Evolutionary conservation across 1,284 basidiomycete genomes (phyloP).

Genomic region (Quambalaria eucalypti): DNA sequence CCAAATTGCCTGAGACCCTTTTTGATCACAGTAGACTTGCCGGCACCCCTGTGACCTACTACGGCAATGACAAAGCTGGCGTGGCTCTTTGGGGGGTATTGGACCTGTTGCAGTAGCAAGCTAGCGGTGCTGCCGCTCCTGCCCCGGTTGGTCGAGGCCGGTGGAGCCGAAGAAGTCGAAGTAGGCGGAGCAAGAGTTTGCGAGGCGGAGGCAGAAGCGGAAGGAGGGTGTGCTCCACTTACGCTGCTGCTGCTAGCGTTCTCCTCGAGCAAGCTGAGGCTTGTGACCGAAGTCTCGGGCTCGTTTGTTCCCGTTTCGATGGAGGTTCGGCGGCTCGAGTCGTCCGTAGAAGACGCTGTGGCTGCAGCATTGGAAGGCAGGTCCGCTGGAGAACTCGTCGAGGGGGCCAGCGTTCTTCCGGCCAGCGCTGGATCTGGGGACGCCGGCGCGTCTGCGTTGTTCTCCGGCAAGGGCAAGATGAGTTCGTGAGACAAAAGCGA

Average conservation of each 20-base stretch:
- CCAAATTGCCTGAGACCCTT: slow-evolving; percentile 40
- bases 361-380: not conserved
- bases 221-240: not conserved
- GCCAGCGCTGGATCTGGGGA: not conserved
- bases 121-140: slow-evolving; percentile 36
- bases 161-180: not conserved
- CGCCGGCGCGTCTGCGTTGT: not conserved
- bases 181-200: not conserved
- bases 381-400: not conserved
- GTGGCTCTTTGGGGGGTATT: slow-evolving; percentile 28
- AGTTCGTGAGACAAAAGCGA: slow-evolving; percentile 30
- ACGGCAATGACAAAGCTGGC: slow-evolving; percentile 41
- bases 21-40: slow-evolving; percentile 40
- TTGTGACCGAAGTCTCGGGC: not conserved
- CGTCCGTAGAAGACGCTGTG: not conserved
- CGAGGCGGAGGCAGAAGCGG: not conserved
- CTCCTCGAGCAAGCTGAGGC: not conserved
- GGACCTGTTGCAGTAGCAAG: slow-evolving; percentile 28
- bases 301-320: not conserved
- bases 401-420: not conserved
- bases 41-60: slow-evolving; percentile 28
- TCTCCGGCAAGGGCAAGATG: too few species aligned
- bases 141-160: slow-evolving; percentile 13
- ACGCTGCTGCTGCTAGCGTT: not conserved
- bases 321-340: not conserved